Base-by-base conservation (phyloP, 148 eudicot species). In the Persicaria maculosa region DNA sequence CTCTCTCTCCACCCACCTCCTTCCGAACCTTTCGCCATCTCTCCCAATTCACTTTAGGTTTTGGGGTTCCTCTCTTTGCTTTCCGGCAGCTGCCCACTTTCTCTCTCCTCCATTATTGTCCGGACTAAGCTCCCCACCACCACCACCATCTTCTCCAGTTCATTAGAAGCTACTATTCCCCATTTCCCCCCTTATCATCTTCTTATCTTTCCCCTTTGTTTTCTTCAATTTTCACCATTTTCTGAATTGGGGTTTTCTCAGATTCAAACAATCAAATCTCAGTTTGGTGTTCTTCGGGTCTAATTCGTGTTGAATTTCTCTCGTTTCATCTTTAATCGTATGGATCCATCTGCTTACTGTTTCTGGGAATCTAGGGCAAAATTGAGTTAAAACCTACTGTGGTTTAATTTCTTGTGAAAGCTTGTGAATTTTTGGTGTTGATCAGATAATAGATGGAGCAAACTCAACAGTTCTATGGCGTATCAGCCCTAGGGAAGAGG, bases 401-500 rank as follows among this genome's bases (percentile, higher is more conserved):
- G 68, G 43, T 62, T 61, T 11, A 61, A 57, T 57, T 19, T 57
- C 10, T 16, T 19, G 62, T 57, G 62, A 22, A 57, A 57, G 62
- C 62, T 57, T 57, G 67, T 31, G 40, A 31, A 9, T 9, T 59
- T 50, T 9, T 50, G 15, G 54, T 10, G 67, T 61, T 22, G 7
- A 44, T 16, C 40, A 31, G 40, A 31, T 31, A 31, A 54, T 4
- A 50, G 15, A 50, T 50, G 54, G 16, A 61, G 17, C 54, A 50
- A 50, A 22, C 67, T 9, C 57, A 52, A 9, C 67, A 31, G 25
- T 61, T 17, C 67, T 61, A 19, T 61, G 40, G 67, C 12, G 67
- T 50, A 12, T 79, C 76, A 80, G 80, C 81, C 20, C 44, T 78
- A 74, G 90, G 87, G 55, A 86, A 88, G 80, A 87, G 79, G 78